Base-by-base conservation (phyloP, 2,329 filamentous ascomycete genomes). In the Aspergillus vadensis region DNA sequence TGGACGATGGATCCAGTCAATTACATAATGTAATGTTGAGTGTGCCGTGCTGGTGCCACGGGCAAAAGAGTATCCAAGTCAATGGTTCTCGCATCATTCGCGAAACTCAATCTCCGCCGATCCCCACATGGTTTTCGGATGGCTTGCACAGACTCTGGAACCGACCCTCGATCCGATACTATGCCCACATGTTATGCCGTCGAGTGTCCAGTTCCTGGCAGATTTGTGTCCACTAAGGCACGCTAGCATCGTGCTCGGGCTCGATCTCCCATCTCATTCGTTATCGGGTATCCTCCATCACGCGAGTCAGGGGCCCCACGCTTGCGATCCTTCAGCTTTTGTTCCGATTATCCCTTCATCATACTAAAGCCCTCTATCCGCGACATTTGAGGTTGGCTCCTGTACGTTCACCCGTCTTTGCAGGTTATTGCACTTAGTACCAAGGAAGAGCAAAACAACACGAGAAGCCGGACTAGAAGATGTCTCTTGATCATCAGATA, bases 401-500 rank as follows among this genome's bases (percentile, higher is more conserved):
- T 44, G 41, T 23, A 44, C 5, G 10, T 23, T 44, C 9, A 44
- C 5, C 41, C n/a, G n/a, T 43, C 10, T 4, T 9, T 43, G 6
- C 39, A 43, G 39, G 8, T 19, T 43, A 43, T 21, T 23, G 19
- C 41, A 21, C 23, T 19, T 5, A 44, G 12, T 6, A 23, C 41
- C 41, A 23, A 14, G 41, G 6, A 12, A 12, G 19, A 23, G 41
- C 19, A 23, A 44, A 14, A 12, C 5, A 5, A 3, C 19, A 15
- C 10, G 10, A 23, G 17, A 7, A 44, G 12, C 5, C 19, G 14
- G 17, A 23, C 41, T 14, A 6, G 19, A 44, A 14, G 19, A 38
- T 51, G 17, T 56, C 47, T 12, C 21, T 59, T n/a, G 58, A 60
- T 10, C 30, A 17, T 23, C 62, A 60, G 17, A 64, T 64, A 23